Evolutionary conservation across 2,329 filamentous ascomycete genomes (phyloP).

Genomic region (Fusarium transvaalense): DNA sequence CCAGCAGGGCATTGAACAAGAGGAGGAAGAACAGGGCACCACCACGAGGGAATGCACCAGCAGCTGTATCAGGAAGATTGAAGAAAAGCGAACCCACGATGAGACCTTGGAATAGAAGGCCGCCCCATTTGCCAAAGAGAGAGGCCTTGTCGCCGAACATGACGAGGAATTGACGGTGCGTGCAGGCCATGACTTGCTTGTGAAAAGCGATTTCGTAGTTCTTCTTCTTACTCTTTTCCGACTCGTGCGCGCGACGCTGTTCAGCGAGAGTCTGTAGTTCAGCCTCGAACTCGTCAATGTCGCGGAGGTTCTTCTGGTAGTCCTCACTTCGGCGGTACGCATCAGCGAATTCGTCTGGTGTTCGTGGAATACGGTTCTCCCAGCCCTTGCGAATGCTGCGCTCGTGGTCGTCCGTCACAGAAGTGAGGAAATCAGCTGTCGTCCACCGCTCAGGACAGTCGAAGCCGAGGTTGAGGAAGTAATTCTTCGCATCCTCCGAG

Average conservation of each 20-base stretch:
- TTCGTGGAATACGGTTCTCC: conserved; percentile 76
- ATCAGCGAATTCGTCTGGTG: conserved; percentile 73
- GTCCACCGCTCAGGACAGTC: conserved; percentile 78
- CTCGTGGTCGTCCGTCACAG: conserved; percentile 80
- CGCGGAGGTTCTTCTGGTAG: conserved; percentile 70
- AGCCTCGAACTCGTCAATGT: conserved; percentile 73
- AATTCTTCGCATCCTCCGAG: conserved; percentile 71
- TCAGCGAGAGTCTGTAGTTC: conserved; percentile 65
- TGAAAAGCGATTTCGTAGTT: conserved; percentile 82
- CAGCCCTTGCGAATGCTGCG: conserved; percentile 75
- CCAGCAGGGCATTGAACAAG: conserved; percentile 72
- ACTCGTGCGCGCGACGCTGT: conserved; percentile 69
- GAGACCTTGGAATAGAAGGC: conserved; percentile 78
- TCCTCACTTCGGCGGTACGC: conserved; percentile 74
- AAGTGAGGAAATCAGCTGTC: conserved; percentile 81
- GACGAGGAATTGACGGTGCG: conserved; percentile 82
- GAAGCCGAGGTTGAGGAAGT: conserved; percentile 80
- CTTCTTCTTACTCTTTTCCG: conserved; percentile 74
- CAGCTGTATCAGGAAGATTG: conserved; percentile 69
- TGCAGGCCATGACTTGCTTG: conserved; percentile 77
- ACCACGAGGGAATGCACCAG: conserved; percentile 71
- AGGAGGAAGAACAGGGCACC: conserved; percentile 64
- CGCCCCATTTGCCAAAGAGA: conserved; percentile 83
- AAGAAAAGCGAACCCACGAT: conserved; percentile 87
- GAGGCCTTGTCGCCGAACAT: conserved; percentile 80